Evolutionary conservation across 192 early-diverging fungal species (phyloP).

Genomic region (Coemansia sp.): DNA sequence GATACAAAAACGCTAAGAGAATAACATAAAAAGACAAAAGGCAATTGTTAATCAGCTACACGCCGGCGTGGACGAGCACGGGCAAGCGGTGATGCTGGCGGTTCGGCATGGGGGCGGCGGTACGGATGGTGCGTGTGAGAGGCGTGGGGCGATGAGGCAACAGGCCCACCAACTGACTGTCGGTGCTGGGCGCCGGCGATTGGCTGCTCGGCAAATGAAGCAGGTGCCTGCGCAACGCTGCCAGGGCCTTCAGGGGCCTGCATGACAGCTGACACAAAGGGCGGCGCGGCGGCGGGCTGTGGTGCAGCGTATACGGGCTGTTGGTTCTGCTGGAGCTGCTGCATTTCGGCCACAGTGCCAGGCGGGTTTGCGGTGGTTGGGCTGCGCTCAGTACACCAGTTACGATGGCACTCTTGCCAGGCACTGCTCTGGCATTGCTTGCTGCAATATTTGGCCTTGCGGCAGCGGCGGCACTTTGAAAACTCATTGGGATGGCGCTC

Average conservation of each 20-base stretch:
- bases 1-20: constrained; percentile 4
- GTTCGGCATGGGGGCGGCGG: constrained; percentile 36
- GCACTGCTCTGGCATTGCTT: constrained; percentile 72
- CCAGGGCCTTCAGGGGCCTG: no score
- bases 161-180: constrained; percentile 22
- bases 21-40: neutral
- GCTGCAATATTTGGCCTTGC: constrained; percentile 86
- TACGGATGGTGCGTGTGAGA: constrained; percentile 21
- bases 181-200: constrained; percentile 1
- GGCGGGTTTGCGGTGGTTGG: constrained; percentile 20
- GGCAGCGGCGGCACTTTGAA: constrained; percentile 83
- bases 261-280: neutral
- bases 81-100: neutral
- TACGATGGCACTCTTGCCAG: constrained; percentile 76
- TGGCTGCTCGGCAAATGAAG: neutral
- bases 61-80: neutral
- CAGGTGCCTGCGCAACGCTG: no score
- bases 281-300: constrained; percentile 7
- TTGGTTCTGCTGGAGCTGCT: neutral
- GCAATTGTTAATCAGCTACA: neutral
- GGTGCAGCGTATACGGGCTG: neutral
- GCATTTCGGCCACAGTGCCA: neutral
- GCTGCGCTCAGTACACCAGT: constrained; percentile 71
- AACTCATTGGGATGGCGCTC: constrained; percentile 74
- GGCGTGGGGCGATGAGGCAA: constrained; percentile 12